phyloP scores from a whole-genome alignment of 1,284 basidiomycete species.

The Vanrija humicola region DNA sequence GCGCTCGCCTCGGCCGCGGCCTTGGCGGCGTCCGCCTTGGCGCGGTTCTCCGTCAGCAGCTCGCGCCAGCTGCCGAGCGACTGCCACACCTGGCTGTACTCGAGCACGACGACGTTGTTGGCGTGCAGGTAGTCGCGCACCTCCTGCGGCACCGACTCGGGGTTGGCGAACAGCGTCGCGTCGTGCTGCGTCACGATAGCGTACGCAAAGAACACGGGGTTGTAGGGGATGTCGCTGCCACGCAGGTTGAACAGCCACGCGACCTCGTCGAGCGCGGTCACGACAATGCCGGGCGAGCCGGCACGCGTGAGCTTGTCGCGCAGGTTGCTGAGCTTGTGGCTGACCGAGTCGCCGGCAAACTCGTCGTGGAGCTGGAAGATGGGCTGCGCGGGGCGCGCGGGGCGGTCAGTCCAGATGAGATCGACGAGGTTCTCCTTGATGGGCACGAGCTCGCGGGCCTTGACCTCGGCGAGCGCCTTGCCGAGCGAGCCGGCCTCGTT shows the following conservation, averaged over 20 bases:
- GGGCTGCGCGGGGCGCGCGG: slow-evolving; percentile 64
- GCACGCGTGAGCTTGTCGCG: slow-evolving; percentile 64
- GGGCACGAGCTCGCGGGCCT: slow-evolving; percentile 60
- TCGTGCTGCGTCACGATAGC: slow-evolving; percentile 69
- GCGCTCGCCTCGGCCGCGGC: slow-evolving; percentile 6
- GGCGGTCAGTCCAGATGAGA: slow-evolving; percentile 66
- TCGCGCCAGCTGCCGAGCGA: slow-evolving; percentile 27
- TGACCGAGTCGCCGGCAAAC: slow-evolving; percentile 59
- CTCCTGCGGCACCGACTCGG: slow-evolving; percentile 59
- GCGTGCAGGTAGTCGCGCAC: slow-evolving; percentile 60
- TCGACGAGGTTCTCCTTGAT: slow-evolving; percentile 74
- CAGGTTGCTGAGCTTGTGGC: slow-evolving; percentile 64
- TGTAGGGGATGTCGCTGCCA: slow-evolving; percentile 87
- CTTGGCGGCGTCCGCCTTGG: slow-evolving; percentile 8
- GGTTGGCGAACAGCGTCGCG: slow-evolving; percentile 70
- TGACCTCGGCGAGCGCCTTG: slow-evolving; percentile 24
- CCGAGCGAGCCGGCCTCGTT: slow-evolving; percentile 55
- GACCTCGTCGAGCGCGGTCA: slow-evolving; percentile 81
- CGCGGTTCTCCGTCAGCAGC: slow-evolving; percentile 14
- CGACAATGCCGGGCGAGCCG: slow-evolving; percentile 64
- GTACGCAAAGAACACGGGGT: slow-evolving; percentile 95
- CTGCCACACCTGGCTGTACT: slow-evolving; percentile 66
- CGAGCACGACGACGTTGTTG: slow-evolving; percentile 61
- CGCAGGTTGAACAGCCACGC: slow-evolving; percentile 94
- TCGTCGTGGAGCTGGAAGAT: slow-evolving; percentile 69